Evolutionary conservation across 192 early-diverging fungal genomes (phyloP).

Genomic region (Mortierella alpina): DNA sequence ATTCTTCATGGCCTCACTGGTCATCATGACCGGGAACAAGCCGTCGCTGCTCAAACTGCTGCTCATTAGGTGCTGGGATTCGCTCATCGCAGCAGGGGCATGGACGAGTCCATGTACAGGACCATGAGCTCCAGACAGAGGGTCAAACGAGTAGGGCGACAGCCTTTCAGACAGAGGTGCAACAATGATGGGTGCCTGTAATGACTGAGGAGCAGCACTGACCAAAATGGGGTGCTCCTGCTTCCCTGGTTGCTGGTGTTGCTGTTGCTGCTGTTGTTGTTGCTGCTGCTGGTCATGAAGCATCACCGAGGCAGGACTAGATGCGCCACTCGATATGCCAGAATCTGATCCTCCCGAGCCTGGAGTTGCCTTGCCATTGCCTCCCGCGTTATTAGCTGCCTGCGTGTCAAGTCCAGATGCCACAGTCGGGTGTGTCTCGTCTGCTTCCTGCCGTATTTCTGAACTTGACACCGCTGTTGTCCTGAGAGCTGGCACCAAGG

Average conservation of each 20-base stretch:
- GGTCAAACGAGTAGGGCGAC: background rate
- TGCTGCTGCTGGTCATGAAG: background rate
- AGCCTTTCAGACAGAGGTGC: background rate
- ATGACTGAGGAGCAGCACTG: background rate
- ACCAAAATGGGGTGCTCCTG: background rate
- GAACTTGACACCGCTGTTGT: background rate
- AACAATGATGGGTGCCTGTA: background rate
- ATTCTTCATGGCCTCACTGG: conserved; percentile 25
- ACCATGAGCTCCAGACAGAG: background rate
- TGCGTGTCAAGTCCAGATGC: background rate
- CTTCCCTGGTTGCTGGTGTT: background rate
- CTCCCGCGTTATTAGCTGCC: background rate
- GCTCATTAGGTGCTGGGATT: background rate
- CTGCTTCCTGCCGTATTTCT: background rate
- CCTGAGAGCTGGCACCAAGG: background rate
- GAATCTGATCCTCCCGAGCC: conserved; percentile 4
- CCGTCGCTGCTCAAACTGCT: conserved; percentile 11
- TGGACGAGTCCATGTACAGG: background rate
- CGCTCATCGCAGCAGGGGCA: background rate
- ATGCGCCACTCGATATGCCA: conserved; percentile 7
- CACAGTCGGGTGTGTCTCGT: background rate
- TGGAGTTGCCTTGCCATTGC: too few species aligned
- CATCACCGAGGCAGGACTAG: conserved; percentile 1
- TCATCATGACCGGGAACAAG: conserved; percentile 8
- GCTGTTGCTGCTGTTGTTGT: background rate